These are phyloP conservation scores for Tolypocladium guangdongense DNA, from an alignment of 2,329 filamentous ascomycete species.

Conservation along the genomic window DNA sequence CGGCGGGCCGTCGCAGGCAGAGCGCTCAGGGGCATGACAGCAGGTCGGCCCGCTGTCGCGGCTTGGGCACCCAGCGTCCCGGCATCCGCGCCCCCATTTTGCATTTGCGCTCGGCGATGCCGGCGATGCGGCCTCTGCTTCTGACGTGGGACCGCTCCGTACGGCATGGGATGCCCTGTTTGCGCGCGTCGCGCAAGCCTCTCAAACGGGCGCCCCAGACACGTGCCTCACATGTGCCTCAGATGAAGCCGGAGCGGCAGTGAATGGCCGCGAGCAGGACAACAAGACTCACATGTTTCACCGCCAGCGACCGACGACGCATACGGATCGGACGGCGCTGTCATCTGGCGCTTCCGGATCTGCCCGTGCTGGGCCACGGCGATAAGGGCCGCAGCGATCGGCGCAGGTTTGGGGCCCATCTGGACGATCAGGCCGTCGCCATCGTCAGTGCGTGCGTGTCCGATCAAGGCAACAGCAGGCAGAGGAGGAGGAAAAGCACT, in stretches of 20 bases:
- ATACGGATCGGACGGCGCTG: neutral
- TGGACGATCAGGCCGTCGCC: neutral
- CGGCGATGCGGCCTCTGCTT: neutral
- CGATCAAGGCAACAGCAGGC: too few species aligned
- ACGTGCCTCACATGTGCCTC: neutral
- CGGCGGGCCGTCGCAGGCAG: too few species aligned
- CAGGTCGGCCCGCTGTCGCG: neutral
- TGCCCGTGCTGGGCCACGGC: neutral
- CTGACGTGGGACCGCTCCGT: too few species aligned
- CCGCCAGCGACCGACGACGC: neutral
- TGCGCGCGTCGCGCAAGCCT: neutral
- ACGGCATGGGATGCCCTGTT: neutral
- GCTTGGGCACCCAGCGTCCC: neutral
- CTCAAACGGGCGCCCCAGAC: neutral
- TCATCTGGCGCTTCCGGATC: neutral
- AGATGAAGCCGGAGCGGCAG: too few species aligned
- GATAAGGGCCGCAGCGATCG: neutral
- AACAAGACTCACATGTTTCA: neutral
- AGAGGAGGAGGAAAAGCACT: too few species aligned
- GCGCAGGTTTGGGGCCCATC: neutral
- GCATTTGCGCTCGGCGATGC: neutral
- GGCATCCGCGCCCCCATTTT: neutral
- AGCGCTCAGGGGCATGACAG: neutral
- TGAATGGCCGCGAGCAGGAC: too few species aligned
- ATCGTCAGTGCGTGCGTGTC: neutral